Conservation (phyloP, 768 basidiomycete genomes). For the Panaeolus papilionaceus region DNA sequence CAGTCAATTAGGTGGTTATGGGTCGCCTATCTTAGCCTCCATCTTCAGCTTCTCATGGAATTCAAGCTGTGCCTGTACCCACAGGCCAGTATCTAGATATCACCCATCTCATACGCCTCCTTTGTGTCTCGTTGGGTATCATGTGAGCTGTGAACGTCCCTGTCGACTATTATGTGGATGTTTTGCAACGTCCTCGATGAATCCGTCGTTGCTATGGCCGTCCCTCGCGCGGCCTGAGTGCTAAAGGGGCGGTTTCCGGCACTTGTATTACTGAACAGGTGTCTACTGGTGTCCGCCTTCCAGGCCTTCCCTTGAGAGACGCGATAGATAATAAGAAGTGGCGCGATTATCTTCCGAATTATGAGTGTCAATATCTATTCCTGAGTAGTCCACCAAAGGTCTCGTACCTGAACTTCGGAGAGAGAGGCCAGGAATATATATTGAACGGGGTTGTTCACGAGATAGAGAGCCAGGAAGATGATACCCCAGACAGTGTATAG, state of each 20-base stretch:
- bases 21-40: too few species aligned
- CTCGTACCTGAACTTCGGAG: conserved; percentile 14
- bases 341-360: conserved; percentile 16
- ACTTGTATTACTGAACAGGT: background rate
- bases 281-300: background rate
- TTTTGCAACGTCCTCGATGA: background rate
- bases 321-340: conserved; percentile 18
- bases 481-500: conserved; percentile 18
- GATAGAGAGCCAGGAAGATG: conserved; percentile 14
- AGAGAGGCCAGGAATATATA: conserved; percentile 16
- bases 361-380: background rate
- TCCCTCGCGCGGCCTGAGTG: background rate
- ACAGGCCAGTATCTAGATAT: background rate
- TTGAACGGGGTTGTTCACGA: conserved; percentile 15
- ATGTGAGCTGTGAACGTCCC: background rate
- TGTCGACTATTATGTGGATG: background rate
- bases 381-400: too few species aligned
- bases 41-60: too few species aligned
- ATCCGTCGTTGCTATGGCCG: background rate
- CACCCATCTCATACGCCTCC: background rate
- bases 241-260: background rate
- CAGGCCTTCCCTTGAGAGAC: conserved; percentile 17
- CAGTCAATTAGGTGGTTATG: too few species aligned
- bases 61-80: too few species aligned
- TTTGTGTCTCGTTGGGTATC: background rate